Base-by-base conservation (phyloP, 768 basidiomycete species). In the Porphyrellus cyaneotinctus region DNA sequence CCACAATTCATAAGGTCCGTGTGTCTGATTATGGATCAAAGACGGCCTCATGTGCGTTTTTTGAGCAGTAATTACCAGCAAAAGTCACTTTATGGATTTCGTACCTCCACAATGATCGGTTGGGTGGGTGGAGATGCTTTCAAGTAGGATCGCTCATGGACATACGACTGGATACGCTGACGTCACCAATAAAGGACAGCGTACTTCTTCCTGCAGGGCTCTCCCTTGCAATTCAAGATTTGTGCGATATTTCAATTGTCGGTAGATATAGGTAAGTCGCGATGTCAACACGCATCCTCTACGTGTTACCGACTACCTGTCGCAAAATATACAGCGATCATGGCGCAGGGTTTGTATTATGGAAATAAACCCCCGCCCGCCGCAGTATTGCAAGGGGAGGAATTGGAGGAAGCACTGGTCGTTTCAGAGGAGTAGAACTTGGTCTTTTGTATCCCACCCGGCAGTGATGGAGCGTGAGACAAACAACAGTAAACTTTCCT, bases 81-180 rank as follows among this genome's bases (percentile, higher is more conserved):
- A 61, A 80, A 80, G 37, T 91, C 91, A 2, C 67, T 93, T 43
- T 91, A 91, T 69, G 91, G 91, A 32, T 93, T 93, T 70, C 81
- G 90, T 31, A 78, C 82, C 69, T 88, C 89, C 8, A 93, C 91
- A 3, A 69, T 93, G 44, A 63, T 91, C 32, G 91, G 91, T 28
- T 92, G 91, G 91, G 72, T 81, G 42, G 88, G 86, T 53, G 91
- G 91, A 57, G 91, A 93, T 69, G 69, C 81, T 17, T 92, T 89
- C 80, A 93, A 93, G 91, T 90, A 61, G 56, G 77, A 55, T 52
- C 28, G 45, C 42, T 36, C 60, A 37, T 50, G 48, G 23, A 53
- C 52, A 30, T 52, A 24, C 41, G 35, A 43, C 32, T 17, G 18
- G 43, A 45, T 46, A 26, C 36, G 20, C 53, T 71, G 52, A 71